Evolutionary conservation across 345 rosid genomes (phyloP).

Genomic region (Citrus hindsii): DNA sequence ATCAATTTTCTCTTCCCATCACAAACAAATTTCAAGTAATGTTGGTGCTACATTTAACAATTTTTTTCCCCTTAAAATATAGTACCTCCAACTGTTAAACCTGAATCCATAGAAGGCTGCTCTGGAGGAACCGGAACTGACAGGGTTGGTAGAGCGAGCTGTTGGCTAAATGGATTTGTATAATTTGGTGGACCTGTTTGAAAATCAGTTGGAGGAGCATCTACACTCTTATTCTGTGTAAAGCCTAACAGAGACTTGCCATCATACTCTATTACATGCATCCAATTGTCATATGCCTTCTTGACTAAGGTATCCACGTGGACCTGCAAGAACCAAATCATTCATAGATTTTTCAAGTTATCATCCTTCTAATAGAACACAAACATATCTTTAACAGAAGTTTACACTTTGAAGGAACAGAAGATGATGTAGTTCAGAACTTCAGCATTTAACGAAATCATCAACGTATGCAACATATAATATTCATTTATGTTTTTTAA

Average conservation of each 20-base stretch:
- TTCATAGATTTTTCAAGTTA: not conserved
- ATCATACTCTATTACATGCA: constrained; percentile 81
- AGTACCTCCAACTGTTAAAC: constrained; percentile 56
- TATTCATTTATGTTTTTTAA: not conserved
- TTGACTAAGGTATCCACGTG: constrained; percentile 80
- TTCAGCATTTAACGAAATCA: not conserved
- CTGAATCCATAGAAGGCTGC: constrained; percentile 51
- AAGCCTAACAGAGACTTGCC: constrained; percentile 63
- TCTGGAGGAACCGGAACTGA: constrained; percentile 50
- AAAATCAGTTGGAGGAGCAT: constrained; percentile 29
- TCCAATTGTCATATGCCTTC: constrained; percentile 99
- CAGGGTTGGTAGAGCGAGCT: constrained; percentile 31
- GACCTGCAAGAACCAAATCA: constrained; percentile 39
- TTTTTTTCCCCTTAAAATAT: not conserved
- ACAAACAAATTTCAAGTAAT: not conserved
- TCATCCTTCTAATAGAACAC: not conserved
- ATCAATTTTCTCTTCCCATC: not conserved
- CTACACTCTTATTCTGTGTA: constrained; percentile 41
- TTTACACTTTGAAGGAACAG: not conserved
- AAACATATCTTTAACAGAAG: not conserved
- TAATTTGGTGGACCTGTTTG: constrained; percentile 32
- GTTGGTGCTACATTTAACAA: not conserved
- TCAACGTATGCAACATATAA: not conserved
- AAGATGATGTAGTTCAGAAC: not conserved
- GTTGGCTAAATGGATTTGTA: constrained; percentile 37